phyloP scores from a whole-genome alignment of 1,284 basidiomycete species.

The Ustilago shanxiensis region DNA sequence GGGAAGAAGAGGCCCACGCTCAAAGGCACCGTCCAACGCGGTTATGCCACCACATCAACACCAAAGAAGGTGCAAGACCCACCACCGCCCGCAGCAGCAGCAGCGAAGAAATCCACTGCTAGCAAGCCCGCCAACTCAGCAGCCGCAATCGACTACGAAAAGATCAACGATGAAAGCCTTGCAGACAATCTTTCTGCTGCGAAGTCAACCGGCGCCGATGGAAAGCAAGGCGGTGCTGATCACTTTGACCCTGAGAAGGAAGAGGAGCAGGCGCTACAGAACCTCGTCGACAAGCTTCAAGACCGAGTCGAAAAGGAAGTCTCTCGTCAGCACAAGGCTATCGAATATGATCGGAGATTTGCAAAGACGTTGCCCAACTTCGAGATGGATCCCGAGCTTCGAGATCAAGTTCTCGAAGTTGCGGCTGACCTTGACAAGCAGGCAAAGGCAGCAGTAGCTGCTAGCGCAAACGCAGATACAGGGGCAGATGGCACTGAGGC shows the following conservation, averaged over 20 bases:
- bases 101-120: constrained; percentile 65
- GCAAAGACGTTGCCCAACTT: constrained; percentile 78
- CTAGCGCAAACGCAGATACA: not conserved
- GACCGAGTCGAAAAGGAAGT: constrained; percentile 92
- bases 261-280: constrained; percentile 67
- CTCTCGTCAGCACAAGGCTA: constrained; percentile 77
- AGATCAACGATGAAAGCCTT: constrained; percentile 42
- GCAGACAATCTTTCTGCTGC: constrained; percentile 36
- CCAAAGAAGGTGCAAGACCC: constrained; percentile 79
- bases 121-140: constrained; percentile 31
- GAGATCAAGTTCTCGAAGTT: constrained; percentile 77
- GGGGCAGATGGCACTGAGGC: constrained; percentile 3
- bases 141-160: constrained; percentile 52
- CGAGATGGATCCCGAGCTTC: constrained; percentile 76
- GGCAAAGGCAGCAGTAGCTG: constrained; percentile 69
- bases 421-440: constrained; percentile 70
- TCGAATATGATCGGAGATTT: constrained; percentile 85
- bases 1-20: constrained; percentile 67
- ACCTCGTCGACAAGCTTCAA: constrained; percentile 79
- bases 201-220: constrained; percentile 15
- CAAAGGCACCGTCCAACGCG: constrained; percentile 62
- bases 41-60: constrained; percentile 75
- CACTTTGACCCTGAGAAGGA: constrained; percentile 57
- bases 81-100: constrained; percentile 29
- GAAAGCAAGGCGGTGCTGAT: constrained; percentile 10